Evolutionary conservation across 352 stramenopile species (phyloP), one percentile per base, ranked within the genome.

Genomic region (Bremia lactucae): DNA sequence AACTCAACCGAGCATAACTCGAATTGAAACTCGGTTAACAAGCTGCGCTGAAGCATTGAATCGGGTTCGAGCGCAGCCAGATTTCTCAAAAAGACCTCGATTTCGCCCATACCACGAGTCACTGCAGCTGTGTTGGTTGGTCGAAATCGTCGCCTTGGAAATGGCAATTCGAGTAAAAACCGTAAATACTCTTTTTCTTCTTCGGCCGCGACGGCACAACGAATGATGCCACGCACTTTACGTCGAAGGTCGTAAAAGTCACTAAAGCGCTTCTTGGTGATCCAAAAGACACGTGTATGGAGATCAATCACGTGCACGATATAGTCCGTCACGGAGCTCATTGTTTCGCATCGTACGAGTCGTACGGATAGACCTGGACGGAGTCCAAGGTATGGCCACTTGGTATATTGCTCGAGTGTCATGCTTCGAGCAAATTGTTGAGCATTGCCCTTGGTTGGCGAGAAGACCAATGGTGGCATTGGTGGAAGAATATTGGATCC

Each of bases 201-300:
- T 6, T 70, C 31, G 14, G 54, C 48, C 6, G 54, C 49, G 31
- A 60, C 55, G 7, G 52, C 53, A 13, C 49, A 48, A 21, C 61
- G 61, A 38, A 79, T 65, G 29, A 75, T 64, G 24, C 52, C 51
- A 20, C 72, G 72, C 24, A 89, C 47, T 64, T 81, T 82, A 11
- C 79, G 75, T 16, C 77, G 69, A 13, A 90, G 65, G 37, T 65
- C 47, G 42, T 75, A 81, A 35, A 89, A 68, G 26, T 90, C 77
- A 22, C 66, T 69, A 37, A 83, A 90, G 6, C 72, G 72, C 49
- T 90, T 90, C 45, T 84, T 86, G 2, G 70, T 72, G 42, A 83
- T 77, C 77, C 77, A 90, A 36, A 90, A 85, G 13, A 90, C 77
- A 45, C 80, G 76, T 3, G 77, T 90, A 54, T 87, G 69, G 14